Conservation (phyloP, 148 eudicot species). For the Hydrangea macrophylla region DNA sequence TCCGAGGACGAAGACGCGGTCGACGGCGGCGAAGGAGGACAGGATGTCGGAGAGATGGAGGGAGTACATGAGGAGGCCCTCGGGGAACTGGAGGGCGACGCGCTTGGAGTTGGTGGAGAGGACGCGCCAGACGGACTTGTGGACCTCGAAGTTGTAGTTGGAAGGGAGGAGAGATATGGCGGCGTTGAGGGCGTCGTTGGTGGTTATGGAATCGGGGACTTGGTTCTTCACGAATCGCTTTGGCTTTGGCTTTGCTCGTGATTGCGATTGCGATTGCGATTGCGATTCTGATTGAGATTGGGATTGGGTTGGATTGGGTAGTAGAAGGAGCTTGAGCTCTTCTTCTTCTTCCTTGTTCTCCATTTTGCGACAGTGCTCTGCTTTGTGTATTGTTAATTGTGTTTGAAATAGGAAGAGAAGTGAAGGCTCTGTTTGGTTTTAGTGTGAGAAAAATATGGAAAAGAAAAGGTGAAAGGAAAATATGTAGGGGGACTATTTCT, state of each 20-base stretch:
- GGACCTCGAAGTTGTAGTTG: slow-evolving; percentile 84
- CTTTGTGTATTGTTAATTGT: no score
- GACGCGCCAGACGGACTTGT: slow-evolving; percentile 69
- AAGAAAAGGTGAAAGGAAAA: no score
- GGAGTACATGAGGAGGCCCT: slow-evolving; percentile 88
- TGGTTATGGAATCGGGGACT: slow-evolving; percentile 65
- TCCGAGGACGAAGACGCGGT: slow-evolving; percentile 55
- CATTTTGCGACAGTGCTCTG: no score
- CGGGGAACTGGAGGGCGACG: slow-evolving; percentile 85
- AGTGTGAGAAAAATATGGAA: no score
- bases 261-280: slow-evolving; percentile 14
- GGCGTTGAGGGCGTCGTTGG: slow-evolving; percentile 59
- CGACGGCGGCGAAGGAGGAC: slow-evolving; percentile 50
- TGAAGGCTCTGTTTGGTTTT: no score
- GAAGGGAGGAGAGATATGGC: slow-evolving; percentile 69
- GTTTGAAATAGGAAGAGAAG: no score
- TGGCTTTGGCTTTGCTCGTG: slow-evolving; percentile 29
- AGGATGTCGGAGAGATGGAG: slow-evolving; percentile 77
- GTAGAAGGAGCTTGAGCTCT: not conserved
- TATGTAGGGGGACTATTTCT: no score
- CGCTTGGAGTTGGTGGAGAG: slow-evolving; percentile 45
- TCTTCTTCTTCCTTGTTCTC: no score
- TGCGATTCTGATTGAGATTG: not conserved
- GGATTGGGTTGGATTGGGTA: not conserved
- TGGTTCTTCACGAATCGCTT: slow-evolving; percentile 79